A percentile compares a stretch with the other conserved stretches of the same genome.
These are phyloP conservation scores for Sporothrix phasma DNA, from an alignment of 2,329 filamentous ascomycete species.

Conservation along the genomic window DNA sequence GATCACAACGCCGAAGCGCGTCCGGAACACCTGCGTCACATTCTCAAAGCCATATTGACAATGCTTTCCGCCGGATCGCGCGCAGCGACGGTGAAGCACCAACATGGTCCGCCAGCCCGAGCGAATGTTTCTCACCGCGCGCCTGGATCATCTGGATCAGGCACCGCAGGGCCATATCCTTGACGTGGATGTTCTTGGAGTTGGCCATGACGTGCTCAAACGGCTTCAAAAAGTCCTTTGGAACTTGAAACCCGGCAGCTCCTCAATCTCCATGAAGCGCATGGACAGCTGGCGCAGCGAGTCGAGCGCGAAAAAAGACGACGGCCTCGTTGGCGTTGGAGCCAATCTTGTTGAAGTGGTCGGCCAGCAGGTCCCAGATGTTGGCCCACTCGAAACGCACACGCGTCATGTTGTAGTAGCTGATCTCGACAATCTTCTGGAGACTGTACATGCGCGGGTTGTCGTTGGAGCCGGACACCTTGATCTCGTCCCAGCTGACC, in stretches of 20 bases:
- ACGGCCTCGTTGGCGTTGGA: conserved; percentile 94
- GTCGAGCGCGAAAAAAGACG: conserved; percentile 94
- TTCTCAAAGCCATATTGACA: conserved; percentile 97
- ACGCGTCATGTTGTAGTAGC: conserved; percentile 98
- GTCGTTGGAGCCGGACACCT: conserved; percentile 90
- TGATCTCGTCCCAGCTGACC: conserved; percentile 98
- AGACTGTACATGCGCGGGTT: conserved; percentile 93
- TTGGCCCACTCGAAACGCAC: conserved; percentile 97
- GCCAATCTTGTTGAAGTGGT: conserved; percentile 96
- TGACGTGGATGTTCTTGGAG: conserved; percentile 81
- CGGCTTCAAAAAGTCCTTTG: conserved; percentile 96
- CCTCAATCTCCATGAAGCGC: conserved; percentile 98
- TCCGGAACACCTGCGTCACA: conserved; percentile 90
- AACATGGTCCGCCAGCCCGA: conserved; percentile 99
- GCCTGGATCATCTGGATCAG: conserved; percentile 99
- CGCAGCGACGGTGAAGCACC: conserved; percentile 96
- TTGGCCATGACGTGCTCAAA: conserved; percentile 98
- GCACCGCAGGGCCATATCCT: conserved; percentile 93
- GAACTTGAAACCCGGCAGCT: conserved; percentile 97
- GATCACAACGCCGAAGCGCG: conserved; percentile 89
- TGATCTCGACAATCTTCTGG: conserved; percentile 97
- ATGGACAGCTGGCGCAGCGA: conserved; percentile 92
- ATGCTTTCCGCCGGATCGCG: conserved; percentile 89
- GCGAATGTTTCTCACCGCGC: conserved; percentile 87
- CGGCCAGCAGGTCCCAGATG: conserved; percentile 94